Evolutionary conservation across 306 rosid genomes (phyloP).

Genomic region (Chamaecrista fasciculata): DNA sequence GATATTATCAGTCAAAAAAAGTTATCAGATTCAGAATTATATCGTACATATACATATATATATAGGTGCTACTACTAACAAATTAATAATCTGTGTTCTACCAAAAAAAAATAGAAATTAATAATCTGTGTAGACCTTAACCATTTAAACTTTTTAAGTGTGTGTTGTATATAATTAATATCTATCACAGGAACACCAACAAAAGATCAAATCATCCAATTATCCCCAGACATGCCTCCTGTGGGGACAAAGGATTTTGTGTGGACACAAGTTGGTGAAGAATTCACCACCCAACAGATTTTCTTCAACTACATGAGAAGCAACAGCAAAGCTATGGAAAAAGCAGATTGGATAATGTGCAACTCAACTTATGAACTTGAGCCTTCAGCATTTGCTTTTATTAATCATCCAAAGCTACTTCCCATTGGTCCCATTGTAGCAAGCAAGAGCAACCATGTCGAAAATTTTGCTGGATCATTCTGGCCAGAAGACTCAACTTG

Average conservation of each 20-base stretch:
- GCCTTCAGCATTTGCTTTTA: slow-evolving; percentile 25
- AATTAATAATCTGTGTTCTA: too few relatives aligned
- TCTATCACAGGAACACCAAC: slow-evolving; percentile 26
- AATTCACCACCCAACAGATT: not conserved
- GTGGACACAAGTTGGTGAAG: not conserved
- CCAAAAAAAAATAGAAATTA: too few relatives aligned
- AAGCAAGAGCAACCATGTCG: slow-evolving; percentile 1
- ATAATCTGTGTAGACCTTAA: too few relatives aligned
- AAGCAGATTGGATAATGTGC: slow-evolving; percentile 35
- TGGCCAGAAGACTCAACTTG: slow-evolving; percentile 39
- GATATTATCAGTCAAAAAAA: too few relatives aligned
- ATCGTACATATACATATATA: too few relatives aligned
- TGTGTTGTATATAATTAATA: not conserved
- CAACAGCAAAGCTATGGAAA: not conserved
- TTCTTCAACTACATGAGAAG: not conserved
- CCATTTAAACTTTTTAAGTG: not conserved
- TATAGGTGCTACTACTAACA: too few relatives aligned
- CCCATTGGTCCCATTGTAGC: slow-evolving; percentile 41
- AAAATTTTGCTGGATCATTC: slow-evolving; percentile 18
- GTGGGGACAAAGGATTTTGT: slow-evolving; percentile 19
- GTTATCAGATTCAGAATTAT: too few relatives aligned
- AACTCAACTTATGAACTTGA: slow-evolving; percentile 38
- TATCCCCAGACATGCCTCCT: slow-evolving; percentile 30
- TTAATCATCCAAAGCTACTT: slow-evolving; percentile 23
- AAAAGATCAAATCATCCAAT: slow-evolving; percentile 25